These are phyloP conservation scores for Amaranthus palmeri DNA, from an alignment of 148 eudicot genomes.

Conservation along the genomic window DNA sequence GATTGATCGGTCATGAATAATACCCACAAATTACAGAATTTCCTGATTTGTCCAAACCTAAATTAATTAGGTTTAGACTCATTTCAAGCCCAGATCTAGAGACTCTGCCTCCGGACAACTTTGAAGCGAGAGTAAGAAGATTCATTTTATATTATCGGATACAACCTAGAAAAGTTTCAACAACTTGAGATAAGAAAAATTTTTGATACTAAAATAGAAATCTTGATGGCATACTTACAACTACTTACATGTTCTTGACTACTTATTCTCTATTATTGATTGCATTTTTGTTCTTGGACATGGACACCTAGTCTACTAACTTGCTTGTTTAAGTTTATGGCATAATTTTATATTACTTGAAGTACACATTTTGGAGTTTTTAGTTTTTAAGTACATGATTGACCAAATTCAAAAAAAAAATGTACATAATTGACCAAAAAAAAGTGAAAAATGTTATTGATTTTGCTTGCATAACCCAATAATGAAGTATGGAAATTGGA, in stretches of 20 bases:
- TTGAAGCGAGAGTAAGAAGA: too few species aligned
- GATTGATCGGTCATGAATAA: too few species aligned
- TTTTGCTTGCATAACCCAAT: constrained; percentile 12
- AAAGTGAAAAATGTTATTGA: constrained; percentile 4
- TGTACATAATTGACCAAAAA: constrained; percentile 7
- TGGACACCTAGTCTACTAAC: not conserved
- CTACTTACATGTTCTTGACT: not conserved
- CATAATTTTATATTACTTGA: not conserved
- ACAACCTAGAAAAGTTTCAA: too few species aligned
- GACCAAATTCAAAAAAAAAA: too few species aligned
- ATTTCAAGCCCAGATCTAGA: too few species aligned
- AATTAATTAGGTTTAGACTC: too few species aligned
- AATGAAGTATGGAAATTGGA: constrained; percentile 3
- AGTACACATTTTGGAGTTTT: not conserved
- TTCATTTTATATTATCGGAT: too few species aligned
- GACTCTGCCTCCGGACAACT: too few species aligned
- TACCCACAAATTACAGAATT: too few species aligned
- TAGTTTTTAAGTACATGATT: not conserved
- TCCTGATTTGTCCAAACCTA: too few species aligned
- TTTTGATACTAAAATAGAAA: not conserved
- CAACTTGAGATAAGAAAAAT: too few species aligned
- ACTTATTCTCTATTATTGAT: not conserved
- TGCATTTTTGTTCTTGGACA: not conserved
- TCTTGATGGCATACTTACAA: not conserved
- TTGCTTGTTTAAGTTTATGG: not conserved